Evolutionary conservation across 164 flowering plant genomes (phyloP).

Genomic region (Liriodendron chinense): DNA sequence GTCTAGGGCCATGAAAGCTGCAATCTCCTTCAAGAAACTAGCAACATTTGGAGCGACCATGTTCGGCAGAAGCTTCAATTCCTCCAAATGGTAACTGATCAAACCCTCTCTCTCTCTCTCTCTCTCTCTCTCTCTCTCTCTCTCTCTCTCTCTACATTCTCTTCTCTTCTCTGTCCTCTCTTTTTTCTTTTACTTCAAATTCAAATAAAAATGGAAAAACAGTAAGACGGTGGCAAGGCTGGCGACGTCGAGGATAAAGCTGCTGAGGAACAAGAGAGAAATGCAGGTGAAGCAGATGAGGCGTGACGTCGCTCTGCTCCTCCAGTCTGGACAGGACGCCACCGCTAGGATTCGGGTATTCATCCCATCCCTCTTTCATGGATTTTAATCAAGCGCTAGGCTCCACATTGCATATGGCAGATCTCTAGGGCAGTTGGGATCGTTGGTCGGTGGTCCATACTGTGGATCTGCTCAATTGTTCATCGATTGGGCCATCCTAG

Average conservation of each 20-base stretch:
- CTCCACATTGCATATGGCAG: no score
- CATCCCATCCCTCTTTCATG: background rate
- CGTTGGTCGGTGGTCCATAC: background rate
- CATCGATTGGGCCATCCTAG: no score
- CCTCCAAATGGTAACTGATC: constrained; percentile 69
- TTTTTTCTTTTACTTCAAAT: background rate
- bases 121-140: background rate
- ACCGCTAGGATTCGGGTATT: constrained; percentile 88
- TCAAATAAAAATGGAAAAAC: background rate
- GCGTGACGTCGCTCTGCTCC: constrained; percentile 85
- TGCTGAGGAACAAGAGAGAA: constrained; percentile 91
- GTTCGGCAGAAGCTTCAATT: constrained; percentile 59
- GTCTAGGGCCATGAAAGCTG: constrained; percentile 27
- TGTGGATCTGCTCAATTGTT: background rate
- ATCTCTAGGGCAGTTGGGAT: background rate
- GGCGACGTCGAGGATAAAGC: constrained; percentile 87
- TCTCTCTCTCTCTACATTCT: background rate
- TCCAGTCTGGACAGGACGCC: constrained; percentile 80
- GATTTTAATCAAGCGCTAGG: background rate
- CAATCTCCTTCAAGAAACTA: constrained; percentile 36
- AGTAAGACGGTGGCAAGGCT: constrained; percentile 90
- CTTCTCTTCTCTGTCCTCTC: background rate
- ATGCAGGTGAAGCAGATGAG: constrained; percentile 85
- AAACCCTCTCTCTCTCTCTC: constrained; percentile 1
- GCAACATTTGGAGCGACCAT: constrained; percentile 42